Evolutionary conservation across 805 yeast species (phyloP).

Genomic region (Kregervanrija delftensis): DNA sequence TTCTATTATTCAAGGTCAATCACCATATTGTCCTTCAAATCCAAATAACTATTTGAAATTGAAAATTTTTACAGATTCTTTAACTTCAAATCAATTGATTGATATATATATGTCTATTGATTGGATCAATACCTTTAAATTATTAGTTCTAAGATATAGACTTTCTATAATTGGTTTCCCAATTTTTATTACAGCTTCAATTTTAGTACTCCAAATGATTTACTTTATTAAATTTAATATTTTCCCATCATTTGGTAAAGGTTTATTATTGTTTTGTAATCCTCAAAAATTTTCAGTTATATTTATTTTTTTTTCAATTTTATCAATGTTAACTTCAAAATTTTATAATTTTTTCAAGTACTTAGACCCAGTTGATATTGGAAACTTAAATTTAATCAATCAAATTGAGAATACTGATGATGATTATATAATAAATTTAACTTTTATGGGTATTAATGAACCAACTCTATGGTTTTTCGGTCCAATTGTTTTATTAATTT

Average conservation of each 20-base stretch:
- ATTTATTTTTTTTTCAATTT: slow-evolving; percentile 22
- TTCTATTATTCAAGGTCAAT: slow-evolving; percentile 50
- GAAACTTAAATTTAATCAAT: slow-evolving; percentile 37
- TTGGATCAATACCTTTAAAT: slow-evolving; percentile 52
- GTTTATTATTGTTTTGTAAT: slow-evolving; percentile 33
- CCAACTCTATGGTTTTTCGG: slow-evolving; percentile 50
- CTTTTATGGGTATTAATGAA: slow-evolving; percentile 64
- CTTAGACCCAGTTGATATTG: slow-evolving; percentile 49
- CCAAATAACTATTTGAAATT: slow-evolving; percentile 27
- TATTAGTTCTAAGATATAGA: slow-evolving; percentile 71
- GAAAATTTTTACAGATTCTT: slow-evolving; percentile 42
- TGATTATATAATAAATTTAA: slow-evolving; percentile 37
- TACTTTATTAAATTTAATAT: slow-evolving; percentile 31
- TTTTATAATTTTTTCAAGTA: slow-evolving; percentile 14
- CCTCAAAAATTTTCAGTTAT: slow-evolving; percentile 23
- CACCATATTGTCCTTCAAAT: slow-evolving; percentile 42
- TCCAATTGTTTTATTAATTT: slow-evolving; percentile 42
- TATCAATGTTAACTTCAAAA: slow-evolving; percentile 38
- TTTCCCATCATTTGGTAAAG: slow-evolving; percentile 40
- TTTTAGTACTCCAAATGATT: slow-evolving; percentile 48
- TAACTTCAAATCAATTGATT: slow-evolving; percentile 27
- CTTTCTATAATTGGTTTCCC: slow-evolving; percentile 69
- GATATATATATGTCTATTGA: slow-evolving; percentile 43
- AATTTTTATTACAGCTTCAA: slow-evolving; percentile 46
- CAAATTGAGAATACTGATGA: slow-evolving; percentile 30